Conservation (phyloP, 345 rosid genomes). For the Viola odorata region DNA sequence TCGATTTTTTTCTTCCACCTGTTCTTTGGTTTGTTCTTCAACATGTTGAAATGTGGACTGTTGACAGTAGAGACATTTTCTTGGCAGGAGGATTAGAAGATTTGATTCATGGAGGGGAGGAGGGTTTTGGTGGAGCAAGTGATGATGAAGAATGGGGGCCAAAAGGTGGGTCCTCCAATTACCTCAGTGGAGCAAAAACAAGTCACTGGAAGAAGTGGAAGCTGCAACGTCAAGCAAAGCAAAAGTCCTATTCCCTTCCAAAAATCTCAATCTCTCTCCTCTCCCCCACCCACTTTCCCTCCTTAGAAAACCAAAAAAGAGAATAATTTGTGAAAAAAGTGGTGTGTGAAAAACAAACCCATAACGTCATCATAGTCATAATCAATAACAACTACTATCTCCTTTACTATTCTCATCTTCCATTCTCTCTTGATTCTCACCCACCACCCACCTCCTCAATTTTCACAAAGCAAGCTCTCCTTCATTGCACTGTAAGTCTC, state of each 20-base stretch:
- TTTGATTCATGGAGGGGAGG: not conserved
- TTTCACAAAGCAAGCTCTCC: constrained; percentile 29
- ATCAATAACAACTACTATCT: constrained; percentile 11
- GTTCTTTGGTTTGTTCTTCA: not conserved
- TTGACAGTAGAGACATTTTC: constrained; percentile 19
- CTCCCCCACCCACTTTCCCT: constrained; percentile 32
- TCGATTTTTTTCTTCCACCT: too few relatives aligned
- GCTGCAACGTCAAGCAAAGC: constrained; percentile 52
- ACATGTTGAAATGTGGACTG: not conserved
- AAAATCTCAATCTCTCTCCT: constrained; percentile 20
- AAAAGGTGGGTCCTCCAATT: constrained; percentile 31
- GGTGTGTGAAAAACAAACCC: constrained; percentile 8
- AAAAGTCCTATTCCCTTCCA: constrained; percentile 3
- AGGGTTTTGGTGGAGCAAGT: constrained; percentile 13
- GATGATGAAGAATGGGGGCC: constrained; percentile 21
- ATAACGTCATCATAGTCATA: constrained; percentile 15
- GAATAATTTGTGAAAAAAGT: not conserved
- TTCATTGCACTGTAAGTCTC: constrained; percentile 21
- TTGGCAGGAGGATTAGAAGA: constrained; percentile 8
- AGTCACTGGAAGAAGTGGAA: constrained; percentile 35
- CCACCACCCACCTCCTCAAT: constrained; percentile 35
- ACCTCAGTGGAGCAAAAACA: constrained; percentile 26
- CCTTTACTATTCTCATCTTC: not conserved
- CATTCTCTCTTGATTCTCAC: constrained; percentile 22
- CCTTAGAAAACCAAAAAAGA: not conserved